A percentile compares a stretch with the other conserved stretches of the same genome.
Evolutionary conservation across 1,139 yeast genomes (phyloP).

Genomic region (Candida gigantensis): DNA sequence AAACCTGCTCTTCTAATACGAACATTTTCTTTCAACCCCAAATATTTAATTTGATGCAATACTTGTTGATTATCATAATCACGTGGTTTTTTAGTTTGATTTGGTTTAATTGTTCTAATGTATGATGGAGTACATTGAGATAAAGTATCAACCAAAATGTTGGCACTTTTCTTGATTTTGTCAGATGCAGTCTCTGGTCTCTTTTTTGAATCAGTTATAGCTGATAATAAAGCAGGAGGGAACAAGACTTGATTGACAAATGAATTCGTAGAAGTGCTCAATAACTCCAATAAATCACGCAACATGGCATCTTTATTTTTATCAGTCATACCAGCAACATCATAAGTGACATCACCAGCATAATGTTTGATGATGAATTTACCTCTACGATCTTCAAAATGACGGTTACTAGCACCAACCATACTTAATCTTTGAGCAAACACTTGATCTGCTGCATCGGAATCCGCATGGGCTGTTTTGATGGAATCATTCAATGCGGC

Average conservation of each 20-base stretch:
- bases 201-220: slow-evolving; percentile 71
- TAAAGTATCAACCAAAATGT: slow-evolving; percentile 83
- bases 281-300: slow-evolving; percentile 80
- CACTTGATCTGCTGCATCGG: slow-evolving; percentile 94
- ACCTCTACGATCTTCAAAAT: slow-evolving; percentile 85
- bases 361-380: slow-evolving; percentile 93
- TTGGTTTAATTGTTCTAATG: slow-evolving; percentile 97
- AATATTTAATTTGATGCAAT: slow-evolving; percentile 90
- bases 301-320: slow-evolving; percentile 94
- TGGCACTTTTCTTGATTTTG: slow-evolving; percentile 90
- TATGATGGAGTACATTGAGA: slow-evolving; percentile 92
- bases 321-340: slow-evolving; percentile 89
- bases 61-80: slow-evolving; percentile 91
- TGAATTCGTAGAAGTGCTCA: slow-evolving; percentile 67
- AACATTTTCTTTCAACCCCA: slow-evolving; percentile 96
- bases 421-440: slow-evolving; percentile 89
- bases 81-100: slow-evolving; percentile 85
- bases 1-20: slow-evolving; percentile 98
- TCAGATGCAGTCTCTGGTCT: slow-evolving; percentile 98
- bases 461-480: slow-evolving; percentile 98
- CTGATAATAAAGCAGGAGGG: slow-evolving; percentile 62
- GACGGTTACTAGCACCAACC: slow-evolving; percentile 75
- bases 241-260: slow-evolving; percentile 66
- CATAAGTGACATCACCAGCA: slow-evolving; percentile 98
- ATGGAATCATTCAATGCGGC: slow-evolving; percentile 96